Percentiles rank a stretch among this genome's conserved stretches.
phyloP scores from a whole-genome alignment of 768 basidiomycete species.

The Pulveroboletus sp. region DNA sequence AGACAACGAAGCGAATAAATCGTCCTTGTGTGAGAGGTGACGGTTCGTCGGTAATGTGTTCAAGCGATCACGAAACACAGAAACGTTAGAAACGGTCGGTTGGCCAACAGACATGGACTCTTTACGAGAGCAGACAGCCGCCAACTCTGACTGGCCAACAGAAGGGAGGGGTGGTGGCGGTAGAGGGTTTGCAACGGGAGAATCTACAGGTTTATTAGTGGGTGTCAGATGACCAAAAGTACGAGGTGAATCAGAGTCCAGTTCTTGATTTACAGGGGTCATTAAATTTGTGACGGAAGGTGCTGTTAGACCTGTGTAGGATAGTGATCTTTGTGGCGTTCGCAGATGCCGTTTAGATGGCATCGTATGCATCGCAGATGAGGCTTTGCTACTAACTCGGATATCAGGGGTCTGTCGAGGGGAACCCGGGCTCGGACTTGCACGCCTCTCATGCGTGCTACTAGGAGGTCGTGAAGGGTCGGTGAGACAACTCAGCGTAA shows the following conservation, averaged over 20 bases:
- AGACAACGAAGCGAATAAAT: conserved; percentile 20
- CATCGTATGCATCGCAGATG: conserved; percentile 29
- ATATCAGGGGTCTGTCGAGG: conserved; percentile 17
- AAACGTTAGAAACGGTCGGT: neutral
- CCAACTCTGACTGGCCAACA: conserved; percentile 39
- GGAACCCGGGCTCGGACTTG: conserved; percentile 15
- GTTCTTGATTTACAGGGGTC: conserved; percentile 25
- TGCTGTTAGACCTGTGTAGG: conserved; percentile 13
- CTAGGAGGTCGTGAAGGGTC: conserved; percentile 13
- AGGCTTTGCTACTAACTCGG: conserved; percentile 20
- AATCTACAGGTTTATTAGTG: conserved; percentile 15
- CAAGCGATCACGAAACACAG: conserved; percentile 19
- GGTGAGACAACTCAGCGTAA: conserved; percentile 19
- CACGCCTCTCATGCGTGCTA: conserved; percentile 2
- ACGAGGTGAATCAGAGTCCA: conserved; percentile 33
- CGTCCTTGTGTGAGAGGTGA: conserved; percentile 15
- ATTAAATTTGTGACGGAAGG: conserved; percentile 18
- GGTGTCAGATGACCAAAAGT: conserved; percentile 40
- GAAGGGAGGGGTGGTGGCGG: conserved; percentile 52
- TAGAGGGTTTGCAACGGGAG: conserved; percentile 28
- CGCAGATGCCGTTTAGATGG: conserved; percentile 23
- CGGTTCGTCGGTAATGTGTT: conserved; percentile 19
- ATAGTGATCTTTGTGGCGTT: conserved; percentile 24
- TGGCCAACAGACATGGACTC: conserved; percentile 9
- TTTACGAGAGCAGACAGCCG: conserved; percentile 17